Evolutionary conservation across 768 basidiomycete species (phyloP), one percentile per base, ranked within the genome.

Genomic region (Boletus huronensis): DNA sequence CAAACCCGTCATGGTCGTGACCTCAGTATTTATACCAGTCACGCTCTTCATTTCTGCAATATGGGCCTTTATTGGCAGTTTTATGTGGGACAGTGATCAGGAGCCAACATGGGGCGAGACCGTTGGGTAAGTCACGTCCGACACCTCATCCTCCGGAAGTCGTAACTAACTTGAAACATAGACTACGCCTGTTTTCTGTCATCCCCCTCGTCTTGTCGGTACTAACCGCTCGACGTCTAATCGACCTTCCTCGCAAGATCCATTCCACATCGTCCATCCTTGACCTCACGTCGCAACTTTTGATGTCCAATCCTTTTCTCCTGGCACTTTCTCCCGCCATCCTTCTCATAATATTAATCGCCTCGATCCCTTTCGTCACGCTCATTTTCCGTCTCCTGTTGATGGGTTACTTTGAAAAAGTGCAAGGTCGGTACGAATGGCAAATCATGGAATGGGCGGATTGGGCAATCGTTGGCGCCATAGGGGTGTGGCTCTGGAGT

Each of bases 71-170:
- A 75, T 85, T 14, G 90, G 88, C 29, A 89, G 87, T 64, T 91
- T 91, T 60, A 76, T 82, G 74, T 82, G 79, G 76, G 79, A 78
- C 50, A 67, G 64, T n/a, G 65, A 72, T 51, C 66, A 68, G 39
- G 82, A 81, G 53, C 84, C 84, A 35, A 88, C 88, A 11, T 91
- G 89, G 90, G 87, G 88, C 47, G 88, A 90, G 72, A 88, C 86
- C 23, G 77, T 84, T 43, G 89, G 89, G 88, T 89, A 61, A 72
- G 85, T 74, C 14, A 16, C 40, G 42, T 58, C 17, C 36, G 39
- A 32, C 50, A 25, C 5, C 10, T 40, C 14, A 19, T 35, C 50
- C 23, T 54, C 50, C 34, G 45, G n/a, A 9, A 34, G 53, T 44
- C n/a, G 29, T 25, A 14, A 16, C 28, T 65, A 25, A 65, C 56